phyloP scores from a whole-genome alignment of 2,329 filamentous ascomycete species.

The Neopestalotiopsis clavispora region DNA sequence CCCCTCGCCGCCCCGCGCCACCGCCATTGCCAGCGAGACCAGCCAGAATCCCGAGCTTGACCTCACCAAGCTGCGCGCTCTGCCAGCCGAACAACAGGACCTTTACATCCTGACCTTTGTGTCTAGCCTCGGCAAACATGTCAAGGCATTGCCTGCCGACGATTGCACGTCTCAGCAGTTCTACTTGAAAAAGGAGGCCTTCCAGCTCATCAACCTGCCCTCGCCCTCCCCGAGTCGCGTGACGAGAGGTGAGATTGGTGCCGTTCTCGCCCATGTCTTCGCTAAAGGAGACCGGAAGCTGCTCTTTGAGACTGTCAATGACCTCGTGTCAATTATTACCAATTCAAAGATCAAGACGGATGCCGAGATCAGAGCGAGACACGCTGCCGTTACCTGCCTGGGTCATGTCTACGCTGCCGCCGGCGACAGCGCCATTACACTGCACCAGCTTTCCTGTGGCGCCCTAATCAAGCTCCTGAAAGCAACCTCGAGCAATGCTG shows the following conservation, averaged over 20 bases:
- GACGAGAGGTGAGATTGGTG: slow-evolving; percentile 86
- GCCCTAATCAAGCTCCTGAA: slow-evolving; percentile 82
- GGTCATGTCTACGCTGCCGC: slow-evolving; percentile 91
- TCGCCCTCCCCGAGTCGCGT: slow-evolving; percentile 85
- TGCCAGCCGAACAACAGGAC: slow-evolving; percentile 94
- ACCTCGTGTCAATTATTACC: slow-evolving; percentile 75
- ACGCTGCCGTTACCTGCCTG: slow-evolving; percentile 85
- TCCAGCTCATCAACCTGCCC: slow-evolving; percentile 86
- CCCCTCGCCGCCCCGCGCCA: slow-evolving; percentile 31
- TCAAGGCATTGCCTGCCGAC: slow-evolving; percentile 74
- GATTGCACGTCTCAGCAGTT: slow-evolving; percentile 88
- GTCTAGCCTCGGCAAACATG: slow-evolving; percentile 80
- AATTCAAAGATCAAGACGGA: slow-evolving; percentile 77
- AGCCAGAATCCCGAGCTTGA: slow-evolving; percentile 79
- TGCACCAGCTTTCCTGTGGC: slow-evolving; percentile 76
- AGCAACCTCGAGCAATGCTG: slow-evolving; percentile 77
- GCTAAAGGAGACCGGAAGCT: slow-evolving; percentile 86
- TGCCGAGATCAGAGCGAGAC: slow-evolving; percentile 77
- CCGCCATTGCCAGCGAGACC: slow-evolving; percentile 40
- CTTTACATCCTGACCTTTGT: slow-evolving; percentile 91
- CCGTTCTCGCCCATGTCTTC: slow-evolving; percentile 83
- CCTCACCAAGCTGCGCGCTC: slow-evolving; percentile 82
- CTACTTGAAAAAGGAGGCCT: slow-evolving; percentile 90
- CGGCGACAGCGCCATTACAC: slow-evolving; percentile 87
- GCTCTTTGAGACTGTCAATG: slow-evolving; percentile 93